These are phyloP conservation scores for Physcomitrellopsis africana DNA, from an alignment of 225 moss, liverwort and hornwort species.

Conservation along the genomic window DNA sequence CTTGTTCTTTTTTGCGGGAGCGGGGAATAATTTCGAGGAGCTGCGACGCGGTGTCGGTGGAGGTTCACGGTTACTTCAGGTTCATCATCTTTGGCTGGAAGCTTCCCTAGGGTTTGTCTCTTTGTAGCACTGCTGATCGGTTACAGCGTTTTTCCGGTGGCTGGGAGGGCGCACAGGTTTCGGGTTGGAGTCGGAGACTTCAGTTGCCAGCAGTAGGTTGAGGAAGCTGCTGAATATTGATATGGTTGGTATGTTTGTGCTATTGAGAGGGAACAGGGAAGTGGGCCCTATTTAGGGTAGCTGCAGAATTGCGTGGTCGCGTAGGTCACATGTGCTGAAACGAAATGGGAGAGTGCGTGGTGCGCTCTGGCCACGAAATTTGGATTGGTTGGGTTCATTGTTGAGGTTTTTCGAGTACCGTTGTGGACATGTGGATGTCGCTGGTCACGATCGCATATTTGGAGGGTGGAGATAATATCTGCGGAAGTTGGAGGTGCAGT, in stretches of 20 bases:
- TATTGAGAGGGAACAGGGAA: neutral
- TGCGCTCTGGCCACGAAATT: neutral
- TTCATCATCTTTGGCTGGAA: neutral
- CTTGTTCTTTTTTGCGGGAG: neutral
- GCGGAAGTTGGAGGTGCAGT: neutral
- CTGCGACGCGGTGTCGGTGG: neutral
- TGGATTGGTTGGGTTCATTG: neutral
- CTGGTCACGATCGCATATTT: constrained; percentile 12
- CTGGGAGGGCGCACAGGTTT: neutral
- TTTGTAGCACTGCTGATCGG: constrained; percentile 21
- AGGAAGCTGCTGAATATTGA: neutral
- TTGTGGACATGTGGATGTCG: neutral
- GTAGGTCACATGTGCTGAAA: neutral
- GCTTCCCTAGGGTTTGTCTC: constrained; percentile 30
- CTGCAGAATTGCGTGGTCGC: neutral
- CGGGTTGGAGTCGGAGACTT: neutral
- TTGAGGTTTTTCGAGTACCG: neutral
- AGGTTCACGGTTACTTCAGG: neutral
- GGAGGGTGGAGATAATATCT: constrained; percentile 9
- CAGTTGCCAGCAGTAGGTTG: neutral
- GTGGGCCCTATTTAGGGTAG: constrained; percentile 24
- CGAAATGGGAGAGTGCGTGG: constrained; percentile 25
- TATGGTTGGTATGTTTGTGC: neutral
- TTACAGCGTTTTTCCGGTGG: neutral
- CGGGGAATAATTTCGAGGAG: constrained; percentile 13